These are phyloP conservation scores for Bruguiera gymnorhiza DNA, from an alignment of 345 rosid genomes.

Conservation along the genomic window DNA sequence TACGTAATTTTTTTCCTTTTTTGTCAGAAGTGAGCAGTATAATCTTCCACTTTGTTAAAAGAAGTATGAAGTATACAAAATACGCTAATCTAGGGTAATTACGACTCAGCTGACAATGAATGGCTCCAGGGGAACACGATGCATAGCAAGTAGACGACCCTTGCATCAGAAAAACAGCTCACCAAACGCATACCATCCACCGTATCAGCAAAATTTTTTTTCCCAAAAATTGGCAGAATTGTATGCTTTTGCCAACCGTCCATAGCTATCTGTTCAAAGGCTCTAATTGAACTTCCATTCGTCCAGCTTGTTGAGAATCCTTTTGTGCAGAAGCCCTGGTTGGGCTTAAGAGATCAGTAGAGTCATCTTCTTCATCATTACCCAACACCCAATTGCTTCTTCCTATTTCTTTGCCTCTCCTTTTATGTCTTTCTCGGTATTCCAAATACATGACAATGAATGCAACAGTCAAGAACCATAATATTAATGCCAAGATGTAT, in stretches of 20 bases:
- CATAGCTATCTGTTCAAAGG: constrained; percentile 59
- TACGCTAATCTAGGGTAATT: constrained; percentile 17
- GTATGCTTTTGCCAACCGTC: constrained; percentile 8
- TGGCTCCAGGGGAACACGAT: constrained; percentile 7
- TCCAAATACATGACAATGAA: constrained; percentile 62
- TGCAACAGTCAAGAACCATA: constrained; percentile 59
- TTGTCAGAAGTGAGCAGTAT: constrained; percentile 11
- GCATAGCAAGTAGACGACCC: constrained; percentile 1
- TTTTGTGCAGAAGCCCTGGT: constrained; percentile 40
- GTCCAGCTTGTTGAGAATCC: constrained; percentile 36
- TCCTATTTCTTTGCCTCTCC: constrained; percentile 44
- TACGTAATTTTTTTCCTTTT: no score
- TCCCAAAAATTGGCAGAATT: constrained; percentile 20
- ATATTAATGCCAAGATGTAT: constrained; percentile 59
- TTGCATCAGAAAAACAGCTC: constrained; percentile 17
- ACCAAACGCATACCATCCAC: constrained; percentile 16
- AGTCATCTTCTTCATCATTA: constrained; percentile 76
- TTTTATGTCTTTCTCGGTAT: constrained; percentile 42
- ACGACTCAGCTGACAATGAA: constrained; percentile 13
- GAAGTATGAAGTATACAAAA: constrained; percentile 39
- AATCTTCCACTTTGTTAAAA: constrained; percentile 28
- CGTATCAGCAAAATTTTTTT: background rate
- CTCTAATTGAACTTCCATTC: constrained; percentile 90
- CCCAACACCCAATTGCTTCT: constrained; percentile 85
- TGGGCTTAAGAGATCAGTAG: constrained; percentile 63